Evolutionary conservation across 345 rosid genomes (phyloP), one percentile per base, ranked within the genome.

Genomic region (Dovyalis caffra): DNA sequence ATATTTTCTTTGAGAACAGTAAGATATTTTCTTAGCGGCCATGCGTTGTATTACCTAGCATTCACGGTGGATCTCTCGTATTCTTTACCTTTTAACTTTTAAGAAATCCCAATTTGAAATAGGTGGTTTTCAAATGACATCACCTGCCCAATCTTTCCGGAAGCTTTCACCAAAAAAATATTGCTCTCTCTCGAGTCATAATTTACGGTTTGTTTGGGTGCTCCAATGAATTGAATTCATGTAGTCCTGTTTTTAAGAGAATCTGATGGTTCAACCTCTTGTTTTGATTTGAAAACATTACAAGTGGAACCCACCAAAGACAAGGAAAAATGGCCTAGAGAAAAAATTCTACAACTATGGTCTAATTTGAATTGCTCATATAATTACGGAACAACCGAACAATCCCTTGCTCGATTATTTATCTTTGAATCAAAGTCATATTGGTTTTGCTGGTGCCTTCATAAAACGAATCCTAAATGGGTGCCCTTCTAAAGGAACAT

Each of bases 361-460:
- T 68, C 83, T 72, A 72, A 38, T 74, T 68, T 62, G 57, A 85
- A 37, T 72, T 9, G 32, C 31, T 26, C 66, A 35, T 57, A 71
- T 47, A 56, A 84, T 79, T 67, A 70, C 20, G 64, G 78, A 47
- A 31, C 66, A 78, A 53, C 73, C 76, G 74, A 82, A 76, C 80
- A 67, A 72, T 80, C 26, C 61, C 64, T 66, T 60, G 56, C 6
- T 61, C 67, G 63, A 71, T 79, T 80, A 74, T 71, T 77, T 78
- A 68, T 77, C 72, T 83, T 83, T 40, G 77, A 86, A 81, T 79
- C 72, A 34, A 85, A 85, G 76, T 68, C 77, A 72, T 66, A 69
- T 71, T 71, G 34, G 43, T 57, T 69, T 47, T 51, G 60, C 49
- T 35, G 51, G 62, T 77, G 70, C 67, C 69, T 74, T 61, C 45